Conservation (phyloP, 441 rosid genomes). For the Erodium texanum region DNA sequence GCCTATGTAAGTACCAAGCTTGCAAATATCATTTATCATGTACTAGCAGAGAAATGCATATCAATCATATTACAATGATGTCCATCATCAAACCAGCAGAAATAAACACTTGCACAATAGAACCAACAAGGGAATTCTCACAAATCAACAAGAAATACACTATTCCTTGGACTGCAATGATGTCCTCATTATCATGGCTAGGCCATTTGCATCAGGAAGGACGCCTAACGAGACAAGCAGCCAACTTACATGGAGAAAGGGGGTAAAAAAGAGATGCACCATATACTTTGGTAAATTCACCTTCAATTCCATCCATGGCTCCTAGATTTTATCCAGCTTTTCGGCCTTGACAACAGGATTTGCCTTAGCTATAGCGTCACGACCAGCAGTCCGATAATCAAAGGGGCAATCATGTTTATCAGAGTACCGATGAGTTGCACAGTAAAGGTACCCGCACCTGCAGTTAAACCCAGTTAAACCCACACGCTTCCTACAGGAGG, state of each 20-base stretch:
- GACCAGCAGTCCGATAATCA: constrained; percentile 50
- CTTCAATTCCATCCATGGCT: constrained; percentile 9
- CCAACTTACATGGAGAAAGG: constrained; percentile 18
- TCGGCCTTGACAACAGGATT: constrained; percentile 53
- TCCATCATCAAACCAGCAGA: constrained; percentile 35
- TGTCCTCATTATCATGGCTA: constrained; percentile 21
- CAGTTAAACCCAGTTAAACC: constrained; percentile 65
- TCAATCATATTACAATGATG: constrained; percentile 23
- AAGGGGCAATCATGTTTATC: constrained; percentile 64
- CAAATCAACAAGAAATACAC: constrained; percentile 26
- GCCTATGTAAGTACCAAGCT: neutral
- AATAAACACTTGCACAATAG: constrained; percentile 23
- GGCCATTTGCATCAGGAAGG: constrained; percentile 17
- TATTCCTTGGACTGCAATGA: constrained; percentile 19
- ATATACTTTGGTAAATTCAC: neutral
- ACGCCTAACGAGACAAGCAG: constrained; percentile 23
- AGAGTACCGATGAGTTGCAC: constrained; percentile 65
- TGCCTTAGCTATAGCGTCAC: constrained; percentile 52
- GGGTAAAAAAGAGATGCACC: constrained; percentile 13
- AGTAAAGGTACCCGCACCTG: constrained; percentile 58
- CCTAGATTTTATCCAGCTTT: constrained; percentile 41
- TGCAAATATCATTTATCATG: neutral
- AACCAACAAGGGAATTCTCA: constrained; percentile 13
- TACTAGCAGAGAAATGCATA: constrained; percentile 6
- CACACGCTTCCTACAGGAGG: constrained; percentile 44